Percentiles rank a stretch among this genome's conserved stretches.
Conservation (phyloP, 2,329 filamentous ascomycete genomes). For the Mycosphaerella sp. region DNA sequence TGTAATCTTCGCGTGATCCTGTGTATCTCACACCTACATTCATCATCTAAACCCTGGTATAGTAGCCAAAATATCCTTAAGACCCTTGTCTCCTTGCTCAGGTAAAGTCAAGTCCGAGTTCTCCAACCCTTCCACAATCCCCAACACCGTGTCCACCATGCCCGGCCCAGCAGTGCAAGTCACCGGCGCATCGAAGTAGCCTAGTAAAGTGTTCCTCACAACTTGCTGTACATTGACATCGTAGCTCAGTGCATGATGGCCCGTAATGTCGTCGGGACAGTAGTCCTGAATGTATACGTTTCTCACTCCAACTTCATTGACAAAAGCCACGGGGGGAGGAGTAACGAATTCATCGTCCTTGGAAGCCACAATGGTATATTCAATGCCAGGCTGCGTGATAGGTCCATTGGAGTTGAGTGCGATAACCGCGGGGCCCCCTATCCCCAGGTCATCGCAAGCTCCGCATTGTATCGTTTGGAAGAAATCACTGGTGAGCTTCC, state of each 20-base stretch:
- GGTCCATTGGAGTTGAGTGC: conserved; percentile 12
- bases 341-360: conserved; percentile 16
- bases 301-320: conserved; percentile 11
- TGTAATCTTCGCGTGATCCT: too few relatives aligned
- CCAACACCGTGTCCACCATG: neutral
- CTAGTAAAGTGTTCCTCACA: conserved; percentile 7
- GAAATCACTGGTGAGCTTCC: conserved; percentile 4
- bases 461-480: conserved; percentile 5
- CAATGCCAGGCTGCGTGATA: conserved; percentile 13
- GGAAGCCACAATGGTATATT: conserved; percentile 14
- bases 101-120: neutral
- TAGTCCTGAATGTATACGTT: conserved; percentile 17
- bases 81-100: neutral
- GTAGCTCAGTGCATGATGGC: conserved; percentile 10
- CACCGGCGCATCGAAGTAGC: neutral
- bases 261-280: conserved; percentile 13
- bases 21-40: neutral
- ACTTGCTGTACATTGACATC: conserved; percentile 10
- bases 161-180: conserved; percentile 1
- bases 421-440: conserved; percentile 7
- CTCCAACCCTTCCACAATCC: neutral
- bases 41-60: neutral
- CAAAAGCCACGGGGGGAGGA: conserved; percentile 13
- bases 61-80: neutral
- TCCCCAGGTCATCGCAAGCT: conserved; percentile 12